Evolutionary conservation across 1,284 basidiomycete genomes (phyloP).

Genomic region (Thelephora terrestris): DNA sequence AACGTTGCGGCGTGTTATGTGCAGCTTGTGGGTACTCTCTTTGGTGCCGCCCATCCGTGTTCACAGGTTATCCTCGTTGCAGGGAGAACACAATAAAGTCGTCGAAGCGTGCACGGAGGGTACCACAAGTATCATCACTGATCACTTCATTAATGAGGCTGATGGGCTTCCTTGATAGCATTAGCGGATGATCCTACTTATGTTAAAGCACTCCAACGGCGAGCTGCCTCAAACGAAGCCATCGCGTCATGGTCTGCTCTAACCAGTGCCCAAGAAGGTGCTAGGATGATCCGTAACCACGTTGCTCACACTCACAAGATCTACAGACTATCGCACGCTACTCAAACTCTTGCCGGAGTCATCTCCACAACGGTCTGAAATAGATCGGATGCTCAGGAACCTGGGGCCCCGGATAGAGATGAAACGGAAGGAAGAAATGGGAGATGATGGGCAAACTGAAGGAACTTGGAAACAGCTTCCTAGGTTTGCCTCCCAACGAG

Average conservation of each 20-base stretch:
- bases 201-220: slow-evolving; percentile 80
- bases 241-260: slow-evolving; percentile 79
- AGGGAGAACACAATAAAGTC: slow-evolving; percentile 70
- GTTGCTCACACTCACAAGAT: slow-evolving; percentile 1
- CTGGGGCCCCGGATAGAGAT: slow-evolving; percentile 62
- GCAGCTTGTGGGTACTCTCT: slow-evolving; percentile 46
- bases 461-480: slow-evolving; percentile 80
- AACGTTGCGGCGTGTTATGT: slow-evolving; percentile 77
- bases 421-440: slow-evolving; percentile 81
- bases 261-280: slow-evolving; percentile 78
- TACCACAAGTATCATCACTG: slow-evolving; percentile 14
- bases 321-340: slow-evolving; percentile 69
- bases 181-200: slow-evolving; percentile 78
- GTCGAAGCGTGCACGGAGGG: slow-evolving; percentile 72
- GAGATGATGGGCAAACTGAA: slow-evolving; percentile 95
- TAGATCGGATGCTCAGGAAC: slow-evolving; percentile 37
- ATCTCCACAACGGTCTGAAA: slow-evolving; percentile 40
- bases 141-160: slow-evolving; percentile 2
- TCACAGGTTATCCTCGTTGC: slow-evolving; percentile 1
- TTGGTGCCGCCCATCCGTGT: neutral
- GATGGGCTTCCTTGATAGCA: slow-evolving; percentile 36
- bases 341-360: slow-evolving; percentile 49
- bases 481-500: slow-evolving; percentile 48
- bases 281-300: slow-evolving; percentile 3
- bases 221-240: slow-evolving; percentile 76